phyloP scores from a whole-genome alignment of 2,329 filamentous ascomycete genomes.

The Talaromyces sp. region DNA sequence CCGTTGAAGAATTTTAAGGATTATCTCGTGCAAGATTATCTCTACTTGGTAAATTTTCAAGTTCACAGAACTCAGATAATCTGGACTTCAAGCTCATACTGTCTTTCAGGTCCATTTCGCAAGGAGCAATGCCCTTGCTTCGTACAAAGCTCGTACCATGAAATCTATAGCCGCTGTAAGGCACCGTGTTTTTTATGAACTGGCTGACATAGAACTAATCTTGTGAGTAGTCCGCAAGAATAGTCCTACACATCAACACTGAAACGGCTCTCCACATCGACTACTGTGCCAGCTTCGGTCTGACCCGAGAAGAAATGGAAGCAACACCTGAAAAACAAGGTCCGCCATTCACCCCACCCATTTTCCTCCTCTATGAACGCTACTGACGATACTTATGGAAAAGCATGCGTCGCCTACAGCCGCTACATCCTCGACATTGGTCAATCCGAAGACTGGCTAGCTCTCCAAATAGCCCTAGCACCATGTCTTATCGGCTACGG shows the following conservation, averaged over 20 bases:
- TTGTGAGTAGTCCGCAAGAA: constrained; percentile 56
- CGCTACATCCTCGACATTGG: constrained; percentile 86
- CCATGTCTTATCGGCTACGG: constrained; percentile 90
- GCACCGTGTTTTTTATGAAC: not conserved
- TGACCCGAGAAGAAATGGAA: constrained; percentile 70
- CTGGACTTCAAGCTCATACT: not conserved
- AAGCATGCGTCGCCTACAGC: constrained; percentile 77
- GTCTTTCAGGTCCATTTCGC: constrained; percentile 71
- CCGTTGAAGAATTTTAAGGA: constrained; percentile 75
- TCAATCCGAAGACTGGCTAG: constrained; percentile 81
- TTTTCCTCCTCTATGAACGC: not conserved
- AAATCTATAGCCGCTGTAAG: constrained; percentile 66
- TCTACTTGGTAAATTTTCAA: constrained; percentile 65
- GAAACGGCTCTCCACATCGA: constrained; percentile 78
- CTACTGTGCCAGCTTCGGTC: constrained; percentile 78
- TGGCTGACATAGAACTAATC: not conserved
- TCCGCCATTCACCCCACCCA: constrained; percentile 28
- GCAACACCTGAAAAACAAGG: constrained; percentile 70
- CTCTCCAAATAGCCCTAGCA: constrained; percentile 76
- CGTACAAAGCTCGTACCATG: constrained; percentile 76
- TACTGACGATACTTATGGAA: not conserved
- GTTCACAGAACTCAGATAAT: too few species aligned
- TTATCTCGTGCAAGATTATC: constrained; percentile 88
- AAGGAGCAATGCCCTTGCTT: constrained; percentile 76
- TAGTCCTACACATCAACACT: constrained; percentile 70